Percentiles rank a stretch among this genome's conserved stretches.
Evolutionary conservation across 2,329 filamentous ascomycete species (phyloP).

Genomic region (Trichoderma simmonsii): DNA sequence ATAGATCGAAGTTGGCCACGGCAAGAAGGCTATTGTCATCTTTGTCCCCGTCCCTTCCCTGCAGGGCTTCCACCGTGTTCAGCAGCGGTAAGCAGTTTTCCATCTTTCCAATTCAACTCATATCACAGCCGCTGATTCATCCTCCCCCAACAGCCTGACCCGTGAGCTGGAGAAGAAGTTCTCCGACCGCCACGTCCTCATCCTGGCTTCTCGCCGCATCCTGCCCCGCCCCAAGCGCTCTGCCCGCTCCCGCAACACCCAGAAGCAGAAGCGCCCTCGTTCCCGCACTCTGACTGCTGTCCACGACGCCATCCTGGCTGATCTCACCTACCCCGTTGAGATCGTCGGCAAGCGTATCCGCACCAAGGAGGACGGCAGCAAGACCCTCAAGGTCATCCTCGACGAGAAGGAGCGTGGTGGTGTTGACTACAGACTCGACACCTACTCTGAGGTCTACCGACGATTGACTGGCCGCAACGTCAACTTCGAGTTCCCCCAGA

Average conservation of each 20-base stretch:
- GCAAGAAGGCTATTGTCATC: constrained; percentile 99
- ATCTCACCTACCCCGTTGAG: constrained; percentile 99
- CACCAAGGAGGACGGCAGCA: constrained; percentile 98
- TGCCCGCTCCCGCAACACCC: constrained; percentile 90
- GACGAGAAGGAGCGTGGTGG: constrained; percentile 99
- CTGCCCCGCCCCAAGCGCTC: constrained; percentile 98
- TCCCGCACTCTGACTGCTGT: constrained; percentile 97
- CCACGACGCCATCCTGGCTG: constrained; percentile 95
- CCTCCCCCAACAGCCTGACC: constrained; percentile 73
- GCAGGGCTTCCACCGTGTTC: constrained; percentile 97
- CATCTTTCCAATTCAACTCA: neutral
- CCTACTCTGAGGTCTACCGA: constrained; percentile 99
- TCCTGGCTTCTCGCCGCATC: constrained; percentile 98
- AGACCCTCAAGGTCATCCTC: constrained; percentile 97
- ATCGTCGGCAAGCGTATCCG: constrained; percentile 98
- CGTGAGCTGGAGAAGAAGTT: constrained; percentile 99
- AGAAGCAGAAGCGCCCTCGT: constrained; percentile 98
- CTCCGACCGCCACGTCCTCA: constrained; percentile 99
- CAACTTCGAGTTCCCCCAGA: constrained; percentile 97
- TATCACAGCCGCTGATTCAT: neutral
- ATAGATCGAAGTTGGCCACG: constrained; percentile 99
- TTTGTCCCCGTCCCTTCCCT: constrained; percentile 99
- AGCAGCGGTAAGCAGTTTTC: constrained; percentile 81
- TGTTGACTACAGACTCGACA: constrained; percentile 99
- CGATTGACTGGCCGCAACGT: constrained; percentile 94